A percentile compares a stretch with the other conserved stretches of the same genome.
These are phyloP conservation scores for Priceomyces castillae DNA, from an alignment of 805 yeast species.

Conservation along the genomic window DNA sequence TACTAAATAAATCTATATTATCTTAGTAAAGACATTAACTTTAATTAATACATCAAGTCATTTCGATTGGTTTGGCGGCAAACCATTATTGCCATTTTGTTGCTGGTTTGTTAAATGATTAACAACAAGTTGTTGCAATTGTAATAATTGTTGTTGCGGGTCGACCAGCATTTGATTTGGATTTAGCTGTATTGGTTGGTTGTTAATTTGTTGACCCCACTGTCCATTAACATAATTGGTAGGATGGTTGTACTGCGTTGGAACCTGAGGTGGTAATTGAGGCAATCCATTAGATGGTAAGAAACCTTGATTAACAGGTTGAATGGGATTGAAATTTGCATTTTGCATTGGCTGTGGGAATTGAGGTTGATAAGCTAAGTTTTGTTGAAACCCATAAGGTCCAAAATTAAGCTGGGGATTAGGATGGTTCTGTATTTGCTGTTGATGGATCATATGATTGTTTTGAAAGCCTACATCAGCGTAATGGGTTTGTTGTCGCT, in stretches of 20 bases:
- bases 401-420: neutral
- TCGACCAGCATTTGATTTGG: neutral
- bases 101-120: conserved; percentile 19
- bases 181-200: neutral
- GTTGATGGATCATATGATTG: neutral
- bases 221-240: neutral
- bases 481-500: neutral
- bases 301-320: neutral
- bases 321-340: neutral
- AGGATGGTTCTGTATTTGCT: neutral
- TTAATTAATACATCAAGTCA: conserved; percentile 22
- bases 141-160: conserved; percentile 11
- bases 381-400: neutral
- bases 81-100: conserved; percentile 1
- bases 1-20: conserved; percentile 4
- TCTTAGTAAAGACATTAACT: neutral
- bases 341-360: neutral
- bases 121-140: conserved; percentile 17
- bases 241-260: neutral
- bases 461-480: neutral
- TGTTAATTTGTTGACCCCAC: neutral
- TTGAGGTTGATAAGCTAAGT: conserved; percentile 1
- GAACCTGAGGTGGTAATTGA: neutral
- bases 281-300: neutral
- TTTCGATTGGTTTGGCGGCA: neutral